Evolutionary conservation across 75 land plant species (phyloP), one percentile per base, ranked within the genome.

Genomic region (Cunninghamia lanceolata): DNA sequence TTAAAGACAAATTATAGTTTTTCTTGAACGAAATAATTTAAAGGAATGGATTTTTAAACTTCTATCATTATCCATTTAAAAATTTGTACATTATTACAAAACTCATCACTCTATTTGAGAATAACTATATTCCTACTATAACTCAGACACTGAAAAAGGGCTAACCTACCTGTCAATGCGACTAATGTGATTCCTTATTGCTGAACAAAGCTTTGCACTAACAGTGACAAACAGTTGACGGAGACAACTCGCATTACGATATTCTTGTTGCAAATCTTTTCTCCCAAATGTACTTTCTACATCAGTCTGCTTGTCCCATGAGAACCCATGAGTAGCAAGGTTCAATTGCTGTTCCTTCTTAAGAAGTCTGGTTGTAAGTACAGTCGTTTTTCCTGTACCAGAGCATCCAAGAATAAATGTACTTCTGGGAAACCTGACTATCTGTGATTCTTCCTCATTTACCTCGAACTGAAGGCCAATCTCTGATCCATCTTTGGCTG

Each of bases 301-400:
- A 28, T 38, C 50, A 36, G 40, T 1, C 28, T 17, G 42, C 21
- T 78, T 47, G 45, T 74, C 79, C 14, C 43, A 28, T 30, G 28
- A 68, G 35, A 85, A 10, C 45, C 90, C 94, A 82, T 88, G 52
- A 3, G 32, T 52, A 45, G 86, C 83, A 79, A 86, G 14, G 34
- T 66, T 30, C 34, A 82, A 88, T 36, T 84, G 87, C 50, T 93
- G 88, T 59, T 92, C 92, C 32, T 88, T 93, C 42, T 89, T 88
- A 85, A 92, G 85, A 30, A 95, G 82, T 82, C 91, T 93, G 88
- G 88, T 93, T 30, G 92, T 91, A 15, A 95, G 85, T 5, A 94
- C 90, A 82, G 97, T 95, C 16, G 97, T 95, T 82, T 95, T 95
- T 9, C 97, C 97, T 9, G 97, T 94, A 3, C 96, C 96, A 2